Conservation (phyloP, 768 basidiomycete genomes). For the Russula dissimulans region DNA sequence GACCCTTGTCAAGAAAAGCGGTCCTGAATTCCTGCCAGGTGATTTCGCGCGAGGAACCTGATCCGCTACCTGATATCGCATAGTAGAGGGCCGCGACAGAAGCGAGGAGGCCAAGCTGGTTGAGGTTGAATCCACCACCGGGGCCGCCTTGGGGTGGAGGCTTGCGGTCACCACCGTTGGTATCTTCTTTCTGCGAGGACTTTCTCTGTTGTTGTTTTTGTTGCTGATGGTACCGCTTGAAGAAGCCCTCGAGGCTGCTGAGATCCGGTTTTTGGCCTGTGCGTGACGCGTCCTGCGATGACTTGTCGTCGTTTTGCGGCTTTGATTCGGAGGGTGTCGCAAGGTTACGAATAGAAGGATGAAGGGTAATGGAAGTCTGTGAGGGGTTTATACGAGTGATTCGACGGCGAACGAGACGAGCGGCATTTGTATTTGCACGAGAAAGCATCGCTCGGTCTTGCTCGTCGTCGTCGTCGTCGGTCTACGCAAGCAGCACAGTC, state of each 20-base stretch:
- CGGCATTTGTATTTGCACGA: constrained; percentile 11
- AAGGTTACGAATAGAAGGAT: constrained; percentile 4
- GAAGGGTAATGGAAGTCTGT: not conserved
- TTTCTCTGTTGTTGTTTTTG: constrained; percentile 15
- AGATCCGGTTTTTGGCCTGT: constrained; percentile 19
- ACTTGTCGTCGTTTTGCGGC: constrained; percentile 1
- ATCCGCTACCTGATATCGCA: constrained; percentile 40
- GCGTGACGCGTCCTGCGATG: constrained; percentile 12
- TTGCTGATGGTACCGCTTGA: constrained; percentile 21
- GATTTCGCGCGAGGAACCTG: constrained; percentile 69
- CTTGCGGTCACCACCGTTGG: constrained; percentile 32
- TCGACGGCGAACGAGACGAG: constrained; percentile 16
- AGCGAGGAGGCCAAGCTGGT: constrained; percentile 51
- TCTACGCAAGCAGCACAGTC: not conserved
- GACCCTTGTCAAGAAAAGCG: constrained; percentile 91
- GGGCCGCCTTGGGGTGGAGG: constrained; percentile 38
- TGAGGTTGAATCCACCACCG: constrained; percentile 45
- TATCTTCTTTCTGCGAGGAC: constrained; percentile 26
- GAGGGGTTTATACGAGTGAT: not conserved
- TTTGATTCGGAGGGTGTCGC: constrained; percentile 15
- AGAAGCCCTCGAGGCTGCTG: constrained; percentile 21
- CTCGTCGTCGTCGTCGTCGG: constrained; percentile 10
- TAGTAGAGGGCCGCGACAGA: constrained; percentile 57
- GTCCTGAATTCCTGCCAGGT: constrained; percentile 99
- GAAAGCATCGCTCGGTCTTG: constrained; percentile 14